Evolutionary conservation across 345 rosid genomes (phyloP).

Genomic region (Gossypium herbaceum): DNA sequence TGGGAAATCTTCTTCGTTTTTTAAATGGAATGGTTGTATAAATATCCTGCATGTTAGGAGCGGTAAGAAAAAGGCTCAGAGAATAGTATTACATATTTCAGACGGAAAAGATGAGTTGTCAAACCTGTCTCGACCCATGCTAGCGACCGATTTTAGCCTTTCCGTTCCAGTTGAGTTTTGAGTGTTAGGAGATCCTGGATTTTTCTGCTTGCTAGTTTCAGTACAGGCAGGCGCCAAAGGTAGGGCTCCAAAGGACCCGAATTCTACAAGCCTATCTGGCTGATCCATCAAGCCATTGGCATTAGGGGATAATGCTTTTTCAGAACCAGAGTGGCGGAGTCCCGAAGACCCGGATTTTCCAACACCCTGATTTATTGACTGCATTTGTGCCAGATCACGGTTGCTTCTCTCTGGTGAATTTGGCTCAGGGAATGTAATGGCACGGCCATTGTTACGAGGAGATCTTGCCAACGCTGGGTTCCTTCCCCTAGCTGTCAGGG

Average conservation of each 20-base stretch:
- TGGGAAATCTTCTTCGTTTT: constrained; percentile 61
- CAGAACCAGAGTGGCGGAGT: constrained; percentile 34
- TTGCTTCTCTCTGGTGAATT: constrained; percentile 42
- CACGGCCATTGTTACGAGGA: constrained; percentile 49
- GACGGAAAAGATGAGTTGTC: not conserved
- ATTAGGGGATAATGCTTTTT: constrained; percentile 26
- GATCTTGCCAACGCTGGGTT: constrained; percentile 50
- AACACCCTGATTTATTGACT: constrained; percentile 28
- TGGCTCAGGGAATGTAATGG: constrained; percentile 31
- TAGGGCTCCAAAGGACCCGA: constrained; percentile 37
- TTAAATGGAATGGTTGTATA: constrained; percentile 45
- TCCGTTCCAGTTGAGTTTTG: constrained; percentile 28
- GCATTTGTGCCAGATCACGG: constrained; percentile 33
- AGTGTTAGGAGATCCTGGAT: constrained; percentile 20
- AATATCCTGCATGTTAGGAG: constrained; percentile 42
- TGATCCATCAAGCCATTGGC: constrained; percentile 44
- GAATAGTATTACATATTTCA: not conserved
- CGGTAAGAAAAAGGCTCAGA: constrained; percentile 3
- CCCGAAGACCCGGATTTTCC: constrained; percentile 43
- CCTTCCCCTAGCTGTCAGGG: constrained; percentile 45
- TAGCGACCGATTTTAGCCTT: constrained; percentile 31
- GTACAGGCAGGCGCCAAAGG: constrained; percentile 21
- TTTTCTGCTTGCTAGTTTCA: constrained; percentile 32
- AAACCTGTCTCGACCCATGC: constrained; percentile 54
- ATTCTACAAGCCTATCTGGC: constrained; percentile 38